Evolutionary conservation across 495 filamentous ascomycete genomes (phyloP), one percentile per base, ranked within the genome.

Genomic region (Annulohypoxylon moriforme): DNA sequence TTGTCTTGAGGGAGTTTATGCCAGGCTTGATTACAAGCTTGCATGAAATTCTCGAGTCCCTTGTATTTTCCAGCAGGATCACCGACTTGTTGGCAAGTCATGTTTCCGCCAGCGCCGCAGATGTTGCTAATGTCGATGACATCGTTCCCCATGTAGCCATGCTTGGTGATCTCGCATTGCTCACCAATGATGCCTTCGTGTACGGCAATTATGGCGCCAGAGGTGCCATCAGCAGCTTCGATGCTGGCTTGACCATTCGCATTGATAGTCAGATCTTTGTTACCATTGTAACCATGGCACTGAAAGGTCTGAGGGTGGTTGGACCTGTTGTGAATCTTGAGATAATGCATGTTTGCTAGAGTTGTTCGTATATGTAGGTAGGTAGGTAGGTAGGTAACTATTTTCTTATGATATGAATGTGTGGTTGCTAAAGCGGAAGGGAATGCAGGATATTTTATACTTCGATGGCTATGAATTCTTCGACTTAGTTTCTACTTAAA

Each of bases 61-160:
- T 82, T 82, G 47, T 75, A 77, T 7, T 81, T 83, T 20, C 60
- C 50, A 0, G 74, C 68, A 0, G 69, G 44, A 46, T 80, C 73
- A 1, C 78, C 79, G 33, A 80, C 79, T 47, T 83, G 81, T 63
- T 82, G 80, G 49, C 81, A 76, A 10, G 77, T 81, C 73, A 83
- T 76, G 52, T 83, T 83, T 3, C 81, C 81, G 14, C 81, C 80
- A 4, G 81, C 81, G 2, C 81, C 80, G 44, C 75, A 61, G 61
- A 83, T 83, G 65, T 81, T 81, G 64, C 78, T 80, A 7, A 82
- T 69, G 33, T 83, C 81, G 40, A 83, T 76, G 57, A 76, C 77
- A 63, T 83, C 81, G 58, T 82, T 83, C 2, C 79, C 80, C 69
- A 59, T 68, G 22, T 56, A 81, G 33, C 79, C 81, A 38, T 73